phyloP scores from a whole-genome alignment of 345 rosid species.

The Syzygium oleosum region DNA sequence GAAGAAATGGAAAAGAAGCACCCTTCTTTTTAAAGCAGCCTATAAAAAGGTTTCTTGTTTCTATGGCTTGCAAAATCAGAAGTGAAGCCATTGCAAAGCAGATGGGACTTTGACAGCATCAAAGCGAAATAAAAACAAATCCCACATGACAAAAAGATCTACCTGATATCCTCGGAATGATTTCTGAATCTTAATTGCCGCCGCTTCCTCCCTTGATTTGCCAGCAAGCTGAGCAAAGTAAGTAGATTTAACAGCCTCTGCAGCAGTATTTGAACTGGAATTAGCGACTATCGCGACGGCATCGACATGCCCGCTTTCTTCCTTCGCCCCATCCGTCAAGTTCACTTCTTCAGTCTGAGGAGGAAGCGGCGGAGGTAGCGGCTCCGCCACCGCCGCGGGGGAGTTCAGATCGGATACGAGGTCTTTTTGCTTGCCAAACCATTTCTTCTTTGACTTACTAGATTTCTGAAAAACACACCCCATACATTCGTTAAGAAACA shows the following conservation, averaged over 20 bases:
- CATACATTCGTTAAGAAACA: background rate
- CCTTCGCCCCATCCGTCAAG: slow-evolving; percentile 34
- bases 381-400: slow-evolving; percentile 11
- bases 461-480: slow-evolving; percentile 16
- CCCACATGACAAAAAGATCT: background rate
- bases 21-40: background rate
- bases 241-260: slow-evolving; percentile 28
- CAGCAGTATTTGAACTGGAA: slow-evolving; percentile 15
- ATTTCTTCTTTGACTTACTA: slow-evolving; percentile 30
- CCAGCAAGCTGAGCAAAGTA: slow-evolving; percentile 35
- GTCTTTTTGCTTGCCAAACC: slow-evolving; percentile 38
- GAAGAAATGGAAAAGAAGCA: background rate
- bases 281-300: slow-evolving; percentile 17
- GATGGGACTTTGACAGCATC: background rate
- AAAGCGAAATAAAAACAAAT: background rate
- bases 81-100: background rate
- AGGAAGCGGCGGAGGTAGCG: slow-evolving; percentile 27
- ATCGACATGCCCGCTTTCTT: slow-evolving; percentile 18
- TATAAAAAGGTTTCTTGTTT: background rate
- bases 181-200: slow-evolving; percentile 88
- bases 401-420: slow-evolving; percentile 18
- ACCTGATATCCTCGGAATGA: slow-evolving; percentile 84
- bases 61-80: background rate
- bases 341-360: slow-evolving; percentile 37
- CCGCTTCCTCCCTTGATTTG: slow-evolving; percentile 63